Evolutionary conservation across 108 stramenopile species (phyloP).

Genomic region (Pseudonitzschia pungens): DNA sequence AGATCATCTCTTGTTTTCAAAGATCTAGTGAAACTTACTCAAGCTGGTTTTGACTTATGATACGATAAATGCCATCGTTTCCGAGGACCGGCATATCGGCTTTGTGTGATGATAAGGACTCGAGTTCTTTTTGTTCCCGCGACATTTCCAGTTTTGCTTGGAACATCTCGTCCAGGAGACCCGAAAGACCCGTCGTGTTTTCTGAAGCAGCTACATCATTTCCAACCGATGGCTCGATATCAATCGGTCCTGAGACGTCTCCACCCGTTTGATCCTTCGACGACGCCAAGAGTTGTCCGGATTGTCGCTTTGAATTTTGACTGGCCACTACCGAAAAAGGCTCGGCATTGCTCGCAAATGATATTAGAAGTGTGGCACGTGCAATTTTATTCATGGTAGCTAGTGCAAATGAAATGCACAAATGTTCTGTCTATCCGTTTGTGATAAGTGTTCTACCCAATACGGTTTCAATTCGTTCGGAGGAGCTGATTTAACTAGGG

Average conservation of each 20-base stretch:
- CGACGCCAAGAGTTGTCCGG: not conserved
- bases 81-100: slow-evolving; percentile 15
- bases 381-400: not conserved
- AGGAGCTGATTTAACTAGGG: too few relatives aligned
- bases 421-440: too few relatives aligned
- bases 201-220: not conserved
- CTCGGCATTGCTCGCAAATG: not conserved
- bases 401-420: too few relatives aligned
- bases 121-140: slow-evolving; percentile 11
- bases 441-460: too few relatives aligned
- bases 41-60: slow-evolving; percentile 18
- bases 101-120: not conserved
- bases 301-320: not conserved
- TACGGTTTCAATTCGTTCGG: too few relatives aligned
- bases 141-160: slow-evolving; percentile 13
- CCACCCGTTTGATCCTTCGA: not conserved
- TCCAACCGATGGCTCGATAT: not conserved
- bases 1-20: not conserved
- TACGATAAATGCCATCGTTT: slow-evolving; percentile 19
- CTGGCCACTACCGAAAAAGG: not conserved
- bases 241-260: not conserved
- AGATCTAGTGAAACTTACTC: too few relatives aligned
- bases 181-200: not conserved
- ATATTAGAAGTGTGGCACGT: not conserved
- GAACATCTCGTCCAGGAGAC: slow-evolving; percentile 16